Conservation (phyloP, 768 basidiomycete species). For the Phlegmacium glaucopus region DNA sequence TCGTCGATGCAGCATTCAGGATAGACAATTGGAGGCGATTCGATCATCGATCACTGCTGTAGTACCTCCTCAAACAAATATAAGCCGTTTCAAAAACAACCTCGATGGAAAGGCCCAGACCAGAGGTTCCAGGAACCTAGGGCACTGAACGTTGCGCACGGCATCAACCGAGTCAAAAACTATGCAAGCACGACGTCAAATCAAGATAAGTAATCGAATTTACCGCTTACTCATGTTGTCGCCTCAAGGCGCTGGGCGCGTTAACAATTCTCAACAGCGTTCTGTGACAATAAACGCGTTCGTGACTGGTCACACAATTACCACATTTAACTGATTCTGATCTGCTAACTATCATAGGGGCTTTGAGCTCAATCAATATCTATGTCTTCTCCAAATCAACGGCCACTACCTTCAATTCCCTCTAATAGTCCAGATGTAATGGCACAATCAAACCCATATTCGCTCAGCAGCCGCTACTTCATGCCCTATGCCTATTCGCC, state of each 20-base stretch:
- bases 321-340: too few species aligned
- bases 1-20: not conserved
- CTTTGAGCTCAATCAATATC: too few species aligned
- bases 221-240: too few species aligned
- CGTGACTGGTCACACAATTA: too few species aligned
- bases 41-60: not conserved
- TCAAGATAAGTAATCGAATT: too few species aligned
- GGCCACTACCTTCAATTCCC: slow-evolving; percentile 28
- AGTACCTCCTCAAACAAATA: not conserved
- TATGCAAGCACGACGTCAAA: too few species aligned
- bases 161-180: not conserved
- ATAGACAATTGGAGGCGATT: not conserved
- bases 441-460: slow-evolving; percentile 8
- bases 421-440: not conserved
- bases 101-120: not conserved
- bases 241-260: too few species aligned
- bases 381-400: slow-evolving; percentile 18
- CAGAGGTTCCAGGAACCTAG: not conserved
- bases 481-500: slow-evolving; percentile 41
- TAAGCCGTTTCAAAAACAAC: slow-evolving; percentile 3
- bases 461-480: slow-evolving; percentile 33
- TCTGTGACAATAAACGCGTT: too few species aligned
- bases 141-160: not conserved
- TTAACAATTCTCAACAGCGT: too few species aligned
- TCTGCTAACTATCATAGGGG: too few species aligned